phyloP scores from a whole-genome alignment of 2,329 filamentous ascomycete genomes.

The Fusarium tjaetaba region DNA sequence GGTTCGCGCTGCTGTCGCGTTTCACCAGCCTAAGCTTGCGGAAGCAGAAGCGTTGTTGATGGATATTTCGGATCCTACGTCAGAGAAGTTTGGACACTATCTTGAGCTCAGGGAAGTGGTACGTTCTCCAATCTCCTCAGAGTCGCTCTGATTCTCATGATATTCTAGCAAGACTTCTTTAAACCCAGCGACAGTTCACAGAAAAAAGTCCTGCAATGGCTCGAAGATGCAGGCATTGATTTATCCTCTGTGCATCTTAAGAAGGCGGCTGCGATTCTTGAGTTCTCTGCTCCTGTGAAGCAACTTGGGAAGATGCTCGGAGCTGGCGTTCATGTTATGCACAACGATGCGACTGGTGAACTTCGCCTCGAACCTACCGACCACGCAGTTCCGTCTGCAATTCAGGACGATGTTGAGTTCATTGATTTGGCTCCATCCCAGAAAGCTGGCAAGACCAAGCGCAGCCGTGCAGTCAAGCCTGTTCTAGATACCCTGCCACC shows the following conservation, averaged over 20 bases:
- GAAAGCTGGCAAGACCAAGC: neutral
- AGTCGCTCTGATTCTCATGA: neutral
- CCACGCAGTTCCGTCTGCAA: neutral
- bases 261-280: neutral
- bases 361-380: neutral
- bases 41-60: constrained; percentile 1
- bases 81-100: neutral
- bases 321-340: neutral
- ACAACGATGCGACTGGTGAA: neutral
- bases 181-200: neutral
- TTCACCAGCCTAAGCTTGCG: neutral
- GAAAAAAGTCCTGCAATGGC: neutral
- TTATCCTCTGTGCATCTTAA: neutral
- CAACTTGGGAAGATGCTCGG: neutral
- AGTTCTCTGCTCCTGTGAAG: neutral
- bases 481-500: neutral
- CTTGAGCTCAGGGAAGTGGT: neutral
- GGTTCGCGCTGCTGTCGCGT: constrained; percentile 2
- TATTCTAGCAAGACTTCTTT: neutral
- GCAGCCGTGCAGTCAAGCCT: neutral
- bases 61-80: neutral
- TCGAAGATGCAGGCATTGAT: neutral
- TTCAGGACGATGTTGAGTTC: neutral
- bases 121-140: neutral
- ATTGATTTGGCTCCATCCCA: neutral